Percentiles rank a stretch among this genome's conserved stretches.
These are phyloP conservation scores for Scortechinia acanthostroma DNA, from an alignment of 2,329 filamentous ascomycete genomes.

Conservation along the genomic window DNA sequence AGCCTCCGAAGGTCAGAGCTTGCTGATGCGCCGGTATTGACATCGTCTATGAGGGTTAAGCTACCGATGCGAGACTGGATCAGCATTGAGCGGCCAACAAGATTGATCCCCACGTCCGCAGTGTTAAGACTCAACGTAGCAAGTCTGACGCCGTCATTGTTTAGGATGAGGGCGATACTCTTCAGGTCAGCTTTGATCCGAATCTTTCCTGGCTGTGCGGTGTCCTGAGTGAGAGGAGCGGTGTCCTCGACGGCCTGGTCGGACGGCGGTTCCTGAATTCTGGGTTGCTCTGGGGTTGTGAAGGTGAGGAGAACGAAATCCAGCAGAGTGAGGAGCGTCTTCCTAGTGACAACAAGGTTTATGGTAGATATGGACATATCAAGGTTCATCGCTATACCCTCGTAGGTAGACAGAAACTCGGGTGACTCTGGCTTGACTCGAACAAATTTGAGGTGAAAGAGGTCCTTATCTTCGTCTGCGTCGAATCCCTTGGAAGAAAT, in stretches of 20 bases:
- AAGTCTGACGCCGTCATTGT: constrained; percentile 92
- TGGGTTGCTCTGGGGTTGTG: constrained; percentile 51
- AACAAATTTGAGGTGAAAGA: constrained; percentile 83
- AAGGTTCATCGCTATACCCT: constrained; percentile 88
- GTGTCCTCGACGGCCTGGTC: constrained; percentile 17
- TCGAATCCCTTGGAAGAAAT: constrained; percentile 74
- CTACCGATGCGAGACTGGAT: constrained; percentile 82
- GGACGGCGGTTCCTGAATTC: constrained; percentile 14
- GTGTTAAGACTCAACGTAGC: constrained; percentile 89
- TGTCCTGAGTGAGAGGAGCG: constrained; percentile 22
- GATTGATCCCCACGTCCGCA: constrained; percentile 82
- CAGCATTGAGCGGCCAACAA: constrained; percentile 79
- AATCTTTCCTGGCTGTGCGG: constrained; percentile 63
- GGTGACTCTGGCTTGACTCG: constrained; percentile 86
- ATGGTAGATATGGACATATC: constrained; percentile 89
- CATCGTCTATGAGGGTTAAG: constrained; percentile 81
- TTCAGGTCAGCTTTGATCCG: constrained; percentile 89
- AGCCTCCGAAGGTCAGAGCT: constrained; percentile 77
- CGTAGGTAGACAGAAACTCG: constrained; percentile 84
- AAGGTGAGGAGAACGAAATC: constrained; percentile 95
- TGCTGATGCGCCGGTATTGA: constrained; percentile 80
- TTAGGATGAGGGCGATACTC: constrained; percentile 86
- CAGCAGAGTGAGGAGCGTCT: constrained; percentile 81
- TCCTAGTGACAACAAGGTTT: constrained; percentile 87
- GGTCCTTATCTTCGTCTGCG: constrained; percentile 65